These are phyloP conservation scores for Ogataea methylovora DNA, from an alignment of 805 yeast species.

Conservation along the genomic window DNA sequence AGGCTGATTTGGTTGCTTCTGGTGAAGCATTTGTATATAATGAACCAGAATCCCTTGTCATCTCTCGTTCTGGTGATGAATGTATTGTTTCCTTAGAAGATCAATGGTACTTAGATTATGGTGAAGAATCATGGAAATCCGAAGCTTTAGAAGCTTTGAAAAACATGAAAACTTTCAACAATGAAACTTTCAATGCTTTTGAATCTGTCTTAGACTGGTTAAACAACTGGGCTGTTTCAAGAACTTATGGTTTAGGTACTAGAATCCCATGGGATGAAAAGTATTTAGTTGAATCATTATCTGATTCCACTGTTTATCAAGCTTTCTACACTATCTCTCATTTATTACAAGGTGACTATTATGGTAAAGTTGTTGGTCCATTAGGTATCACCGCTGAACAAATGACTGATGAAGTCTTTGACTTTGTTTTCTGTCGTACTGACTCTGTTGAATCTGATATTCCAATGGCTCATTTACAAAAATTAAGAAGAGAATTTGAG, in stretches of 20 bases:
- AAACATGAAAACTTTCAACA: slow-evolving; percentile 67
- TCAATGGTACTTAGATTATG: slow-evolving; percentile 97
- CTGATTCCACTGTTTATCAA: slow-evolving; percentile 95
- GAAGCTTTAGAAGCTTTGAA: slow-evolving; percentile 74
- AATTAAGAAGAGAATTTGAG: slow-evolving; percentile 88
- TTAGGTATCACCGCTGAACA: slow-evolving; percentile 72
- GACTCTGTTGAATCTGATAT: slow-evolving; percentile 53
- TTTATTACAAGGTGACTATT: slow-evolving; percentile 76
- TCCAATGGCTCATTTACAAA: slow-evolving; percentile 57
- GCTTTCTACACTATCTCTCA: slow-evolving; percentile 89
- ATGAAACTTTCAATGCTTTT: slow-evolving; percentile 85
- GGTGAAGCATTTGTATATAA: slow-evolving; percentile 84
- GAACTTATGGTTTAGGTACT: slow-evolving; percentile 95
- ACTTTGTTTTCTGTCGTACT: slow-evolving; percentile 73
- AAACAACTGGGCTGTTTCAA: slow-evolving; percentile 96
- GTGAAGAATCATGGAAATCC: slow-evolving; percentile 85
- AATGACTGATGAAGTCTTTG: slow-evolving; percentile 90
- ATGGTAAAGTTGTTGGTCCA: slow-evolving; percentile 70
- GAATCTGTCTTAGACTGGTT: slow-evolving; percentile 95
- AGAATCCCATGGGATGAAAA: slow-evolving; percentile 94
- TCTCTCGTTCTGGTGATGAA: slow-evolving; percentile 93
- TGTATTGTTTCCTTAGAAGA: slow-evolving; percentile 96
- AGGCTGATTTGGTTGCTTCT: slow-evolving; percentile 67
- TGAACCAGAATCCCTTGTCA: slow-evolving; percentile 87
- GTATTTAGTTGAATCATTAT: slow-evolving; percentile 86